Percentiles rank a stretch among this genome's conserved stretches.
Conservation (phyloP, 306 rosid species). For the Castanospermum australe region DNA sequence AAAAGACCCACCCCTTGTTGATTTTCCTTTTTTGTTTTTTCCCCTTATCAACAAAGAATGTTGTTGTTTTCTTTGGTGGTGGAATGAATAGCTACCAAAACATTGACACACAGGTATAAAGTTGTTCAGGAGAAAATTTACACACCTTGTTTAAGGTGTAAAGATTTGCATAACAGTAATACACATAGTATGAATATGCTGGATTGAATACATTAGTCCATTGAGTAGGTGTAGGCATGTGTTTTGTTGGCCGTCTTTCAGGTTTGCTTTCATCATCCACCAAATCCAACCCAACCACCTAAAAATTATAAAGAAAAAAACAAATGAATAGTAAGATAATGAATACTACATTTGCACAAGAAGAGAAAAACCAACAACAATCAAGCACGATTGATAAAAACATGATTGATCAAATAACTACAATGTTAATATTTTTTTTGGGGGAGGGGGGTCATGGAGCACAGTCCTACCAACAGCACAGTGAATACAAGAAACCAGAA, state of each 20-base stretch:
- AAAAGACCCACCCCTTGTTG: neutral
- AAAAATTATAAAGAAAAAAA: constrained; percentile 10
- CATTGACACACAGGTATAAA: neutral
- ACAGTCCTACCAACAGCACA: neutral
- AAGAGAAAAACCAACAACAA: neutral
- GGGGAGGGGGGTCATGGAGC: neutral
- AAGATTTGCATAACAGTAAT: constrained; percentile 85
- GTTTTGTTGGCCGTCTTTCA: constrained; percentile 85
- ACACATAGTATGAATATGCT: constrained; percentile 75
- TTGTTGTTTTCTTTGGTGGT: neutral
- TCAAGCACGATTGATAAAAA: too few relatives aligned
- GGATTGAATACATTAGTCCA: constrained; percentile 88
- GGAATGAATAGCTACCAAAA: neutral
- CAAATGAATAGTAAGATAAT: neutral
- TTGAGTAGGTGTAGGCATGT: constrained; percentile 86
- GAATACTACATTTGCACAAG: neutral
- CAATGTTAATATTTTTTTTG: neutral
- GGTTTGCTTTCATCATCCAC: constrained; percentile 89
- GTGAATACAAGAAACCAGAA: neutral
- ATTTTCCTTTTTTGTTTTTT: neutral
- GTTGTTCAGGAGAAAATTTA: neutral
- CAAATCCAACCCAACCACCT: constrained; percentile 90
- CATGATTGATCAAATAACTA: neutral
- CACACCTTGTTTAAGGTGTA: constrained; percentile 69
- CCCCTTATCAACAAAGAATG: neutral